phyloP scores from a whole-genome alignment of 352 stramenopile genomes.

The Sclerospora graminicola region DNA sequence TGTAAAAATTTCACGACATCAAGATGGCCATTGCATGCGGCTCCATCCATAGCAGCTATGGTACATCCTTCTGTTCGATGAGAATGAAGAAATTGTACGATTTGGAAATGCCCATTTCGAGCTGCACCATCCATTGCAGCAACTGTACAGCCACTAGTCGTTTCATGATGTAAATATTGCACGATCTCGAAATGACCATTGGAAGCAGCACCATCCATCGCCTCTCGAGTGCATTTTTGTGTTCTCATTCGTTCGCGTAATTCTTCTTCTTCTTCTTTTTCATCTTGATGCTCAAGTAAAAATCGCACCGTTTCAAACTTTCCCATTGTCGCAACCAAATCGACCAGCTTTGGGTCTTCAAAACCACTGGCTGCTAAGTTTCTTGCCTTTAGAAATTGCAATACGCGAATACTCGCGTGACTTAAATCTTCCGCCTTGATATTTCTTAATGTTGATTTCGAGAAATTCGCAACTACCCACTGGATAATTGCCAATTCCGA shows the following conservation, averaged over 20 bases:
- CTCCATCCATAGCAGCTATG: conserved; percentile 12
- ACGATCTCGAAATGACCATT: conserved; percentile 31
- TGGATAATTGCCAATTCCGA: conserved; percentile 20
- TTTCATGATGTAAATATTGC: conserved; percentile 17
- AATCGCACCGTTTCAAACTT: conserved; percentile 14
- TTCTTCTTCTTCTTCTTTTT: not conserved
- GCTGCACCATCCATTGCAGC: conserved; percentile 32
- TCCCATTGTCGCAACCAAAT: conserved; percentile 18
- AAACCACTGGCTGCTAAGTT: conserved; percentile 10
- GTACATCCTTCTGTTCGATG: conserved; percentile 30
- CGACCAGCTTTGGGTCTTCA: conserved; percentile 15
- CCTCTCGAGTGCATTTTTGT: conserved; percentile 12
- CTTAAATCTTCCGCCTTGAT: conserved; percentile 22
- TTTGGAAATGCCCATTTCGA: conserved; percentile 20
- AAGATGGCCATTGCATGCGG: conserved; percentile 7
- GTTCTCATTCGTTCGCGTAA: too few relatives aligned
- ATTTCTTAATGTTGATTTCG: conserved; percentile 4
- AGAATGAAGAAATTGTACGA: conserved; percentile 24
- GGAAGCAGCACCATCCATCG: conserved; percentile 24
- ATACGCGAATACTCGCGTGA: conserved; percentile 10
- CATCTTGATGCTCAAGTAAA: conserved; percentile 5
- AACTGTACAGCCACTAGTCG: conserved; percentile 21
- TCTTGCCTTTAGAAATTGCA: conserved; percentile 9
- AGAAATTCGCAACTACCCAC: conserved; percentile 15
- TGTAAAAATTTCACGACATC: conserved; percentile 13